phyloP scores from a whole-genome alignment of 2,329 filamentous ascomycete species.

The Nigrospora osmanthi region DNA sequence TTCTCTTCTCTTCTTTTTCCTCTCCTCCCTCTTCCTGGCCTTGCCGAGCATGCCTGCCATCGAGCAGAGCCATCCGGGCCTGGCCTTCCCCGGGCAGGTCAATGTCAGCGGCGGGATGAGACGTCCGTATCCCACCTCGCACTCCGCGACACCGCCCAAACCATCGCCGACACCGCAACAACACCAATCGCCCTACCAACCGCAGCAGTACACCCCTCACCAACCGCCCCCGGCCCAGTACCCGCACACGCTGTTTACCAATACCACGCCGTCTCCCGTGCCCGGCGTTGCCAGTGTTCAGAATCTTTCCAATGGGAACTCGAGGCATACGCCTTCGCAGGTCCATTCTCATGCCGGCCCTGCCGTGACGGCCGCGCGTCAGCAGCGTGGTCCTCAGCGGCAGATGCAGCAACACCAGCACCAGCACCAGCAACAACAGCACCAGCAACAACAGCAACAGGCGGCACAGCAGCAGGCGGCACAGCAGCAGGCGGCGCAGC shows the following conservation, averaged over 20 bases:
- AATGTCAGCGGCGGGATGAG: slow-evolving; percentile 24
- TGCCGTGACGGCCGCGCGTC: slow-evolving; percentile 19
- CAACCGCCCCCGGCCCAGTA: slow-evolving; percentile 39
- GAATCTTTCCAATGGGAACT: slow-evolving; percentile 40
- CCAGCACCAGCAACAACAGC: slow-evolving; percentile 21
- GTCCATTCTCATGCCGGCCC: slow-evolving; percentile 34
- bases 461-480: too few species aligned
- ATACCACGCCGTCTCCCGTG: slow-evolving; percentile 36
- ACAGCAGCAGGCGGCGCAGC: slow-evolving; percentile 16
- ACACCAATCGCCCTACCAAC: slow-evolving; percentile 42
- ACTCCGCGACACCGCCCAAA: slow-evolving; percentile 45
- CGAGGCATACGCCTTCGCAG: slow-evolving; percentile 35
- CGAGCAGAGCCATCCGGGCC: slow-evolving; percentile 35
- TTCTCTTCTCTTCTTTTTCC: slow-evolving; percentile 7
- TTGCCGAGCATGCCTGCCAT: slow-evolving; percentile 5
- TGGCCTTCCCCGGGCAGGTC: slow-evolving; percentile 45
- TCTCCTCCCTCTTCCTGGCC: slow-evolving; percentile 8
- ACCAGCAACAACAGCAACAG: slow-evolving; percentile 20
- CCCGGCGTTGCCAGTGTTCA: slow-evolving; percentile 38
- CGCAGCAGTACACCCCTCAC: slow-evolving; percentile 44
- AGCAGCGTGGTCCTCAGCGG: slow-evolving; percentile 23
- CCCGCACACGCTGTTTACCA: slow-evolving; percentile 45
- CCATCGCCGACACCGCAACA: slow-evolving; percentile 41
- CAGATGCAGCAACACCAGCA: slow-evolving; percentile 24
- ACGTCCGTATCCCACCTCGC: slow-evolving; percentile 38